Evolutionary conservation across 192 early-diverging fungal species (phyloP).

Genomic region (Mortierella claussenii): DNA sequence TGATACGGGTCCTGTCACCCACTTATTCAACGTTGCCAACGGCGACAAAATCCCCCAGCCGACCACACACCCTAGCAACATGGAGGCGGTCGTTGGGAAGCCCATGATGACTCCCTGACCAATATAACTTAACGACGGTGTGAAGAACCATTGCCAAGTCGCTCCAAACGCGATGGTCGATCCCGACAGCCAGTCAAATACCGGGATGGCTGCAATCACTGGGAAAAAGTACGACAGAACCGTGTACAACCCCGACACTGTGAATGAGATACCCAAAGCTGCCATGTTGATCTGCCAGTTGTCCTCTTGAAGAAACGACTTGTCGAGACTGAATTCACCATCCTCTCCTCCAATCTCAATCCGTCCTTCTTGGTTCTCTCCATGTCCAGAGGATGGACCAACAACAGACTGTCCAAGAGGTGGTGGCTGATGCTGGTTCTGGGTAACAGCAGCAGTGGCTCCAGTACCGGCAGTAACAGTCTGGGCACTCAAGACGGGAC

Average conservation of each 20-base stretch:
- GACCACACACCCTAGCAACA: conserved; percentile 74
- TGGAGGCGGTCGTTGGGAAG: conserved; percentile 76
- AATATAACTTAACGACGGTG: conserved; percentile 78
- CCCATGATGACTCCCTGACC: conserved; percentile 89
- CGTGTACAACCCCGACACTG: conserved; percentile 71
- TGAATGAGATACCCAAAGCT: conserved; percentile 65
- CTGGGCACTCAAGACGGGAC: conserved; percentile 1
- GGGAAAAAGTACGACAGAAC: conserved; percentile 72
- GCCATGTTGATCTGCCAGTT: conserved; percentile 71
- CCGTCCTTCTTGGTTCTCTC: background rate
- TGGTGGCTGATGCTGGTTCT: conserved; percentile 5
- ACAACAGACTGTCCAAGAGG: conserved; percentile 25
- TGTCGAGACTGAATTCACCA: conserved; percentile 47
- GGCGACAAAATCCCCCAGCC: conserved; percentile 84
- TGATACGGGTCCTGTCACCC: conserved; percentile 75
- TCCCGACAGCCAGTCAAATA: conserved; percentile 66
- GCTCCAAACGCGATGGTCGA: conserved; percentile 57
- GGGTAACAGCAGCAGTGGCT: background rate
- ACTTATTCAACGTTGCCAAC: conserved; percentile 70
- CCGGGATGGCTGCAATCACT: conserved; percentile 61
- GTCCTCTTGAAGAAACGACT: conserved; percentile 57
- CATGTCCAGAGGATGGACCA: background rate
- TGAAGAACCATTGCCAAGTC: conserved; percentile 77
- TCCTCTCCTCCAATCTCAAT: conserved; percentile 32
- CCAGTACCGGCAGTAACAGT: background rate